Evolutionary conservation across 164 flowering plant species (phyloP), one percentile per base, ranked within the genome.

Genomic region (Vitis rotundifolia): DNA sequence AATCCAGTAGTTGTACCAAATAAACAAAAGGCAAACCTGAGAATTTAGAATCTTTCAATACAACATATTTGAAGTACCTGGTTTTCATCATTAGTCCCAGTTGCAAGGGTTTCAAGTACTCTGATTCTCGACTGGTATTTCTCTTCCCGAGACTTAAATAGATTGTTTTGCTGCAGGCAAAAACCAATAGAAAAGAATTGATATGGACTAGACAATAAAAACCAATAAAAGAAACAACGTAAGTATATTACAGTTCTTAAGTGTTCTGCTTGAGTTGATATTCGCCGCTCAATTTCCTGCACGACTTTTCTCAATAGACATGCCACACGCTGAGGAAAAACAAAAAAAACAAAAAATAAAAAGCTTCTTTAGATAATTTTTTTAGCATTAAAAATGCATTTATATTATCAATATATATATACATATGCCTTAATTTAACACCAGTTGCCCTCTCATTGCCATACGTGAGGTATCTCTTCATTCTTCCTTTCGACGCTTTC

Each of bases 251-350:
- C 99, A 78, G 87, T 91, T 84, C 84, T 83, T 53, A 92, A 71
- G 65, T 87, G 90, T 11, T 88, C 96, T 47, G 88, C 86, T 82
- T 93, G 97, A 70, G 87, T 89, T 74, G 95, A 86, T 79, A 88
- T 78, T 7, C 98, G 92, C 16, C 87, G 88, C 78, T 96, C 98
- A 80, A 96, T 91, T 84, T 90, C 98, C 79, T 87, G 95, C 64
- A 96, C 85, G 18, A 92, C 91, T 81, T 85, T 86, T 73, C 87
- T 87, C 78, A 96, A 78, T 19, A 96, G 81, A 69, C 87, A 78
- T 18, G 92, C 91, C 29, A 93, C 88, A 31, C 95, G 89, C 99
- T 96, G 87, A 52, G 55, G 63, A 63, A 9, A 60, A n/a, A n/a
- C n/a, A n/a, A 52, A 8, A 28, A 7, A 64, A 59, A 26, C 26